Evolutionary conservation across 176 grass and related monocot genomes (phyloP).

Genomic region (Poa pratensis): DNA sequence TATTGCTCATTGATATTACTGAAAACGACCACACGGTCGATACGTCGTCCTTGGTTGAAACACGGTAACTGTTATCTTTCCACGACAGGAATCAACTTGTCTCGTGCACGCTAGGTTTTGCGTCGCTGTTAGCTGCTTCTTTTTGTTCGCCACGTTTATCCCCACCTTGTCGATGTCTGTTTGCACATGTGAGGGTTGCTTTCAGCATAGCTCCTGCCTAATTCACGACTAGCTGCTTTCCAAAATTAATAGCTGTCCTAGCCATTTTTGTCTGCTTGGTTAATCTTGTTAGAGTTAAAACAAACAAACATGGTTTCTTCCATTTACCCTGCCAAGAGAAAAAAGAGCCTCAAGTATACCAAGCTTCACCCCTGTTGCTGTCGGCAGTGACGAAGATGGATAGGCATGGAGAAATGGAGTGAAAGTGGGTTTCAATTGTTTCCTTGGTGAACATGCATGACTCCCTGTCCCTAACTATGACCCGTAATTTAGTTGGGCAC

Average conservation of each 20-base stretch:
- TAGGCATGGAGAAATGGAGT: not conserved
- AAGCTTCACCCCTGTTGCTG: not conserved
- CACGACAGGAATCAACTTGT: not conserved
- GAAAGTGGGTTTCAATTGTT: not conserved
- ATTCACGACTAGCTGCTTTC: not conserved
- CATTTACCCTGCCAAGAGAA: no score
- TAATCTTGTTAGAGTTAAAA: not conserved
- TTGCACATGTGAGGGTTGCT: not conserved
- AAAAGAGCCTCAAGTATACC: no score
- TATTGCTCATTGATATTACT: not conserved
- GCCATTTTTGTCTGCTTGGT: not conserved
- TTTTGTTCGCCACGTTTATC: not conserved
- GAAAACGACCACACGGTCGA: not conserved
- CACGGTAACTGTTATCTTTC: not conserved
- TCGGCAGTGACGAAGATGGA: not conserved
- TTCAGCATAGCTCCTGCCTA: not conserved
- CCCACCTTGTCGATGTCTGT: not conserved
- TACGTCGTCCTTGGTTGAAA: not conserved
- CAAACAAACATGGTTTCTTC: not conserved
- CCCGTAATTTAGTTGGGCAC: constrained; percentile 12
- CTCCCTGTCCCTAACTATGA: not conserved
- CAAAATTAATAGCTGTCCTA: not conserved
- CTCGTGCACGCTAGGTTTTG: not conserved
- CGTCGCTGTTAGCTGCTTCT: not conserved
- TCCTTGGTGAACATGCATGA: not conserved